A percentile compares a stretch with the other conserved stretches of the same genome.
These are phyloP conservation scores for Aspergillus indologenus DNA, from an alignment of 495 filamentous ascomycete species.

Conservation along the genomic window DNA sequence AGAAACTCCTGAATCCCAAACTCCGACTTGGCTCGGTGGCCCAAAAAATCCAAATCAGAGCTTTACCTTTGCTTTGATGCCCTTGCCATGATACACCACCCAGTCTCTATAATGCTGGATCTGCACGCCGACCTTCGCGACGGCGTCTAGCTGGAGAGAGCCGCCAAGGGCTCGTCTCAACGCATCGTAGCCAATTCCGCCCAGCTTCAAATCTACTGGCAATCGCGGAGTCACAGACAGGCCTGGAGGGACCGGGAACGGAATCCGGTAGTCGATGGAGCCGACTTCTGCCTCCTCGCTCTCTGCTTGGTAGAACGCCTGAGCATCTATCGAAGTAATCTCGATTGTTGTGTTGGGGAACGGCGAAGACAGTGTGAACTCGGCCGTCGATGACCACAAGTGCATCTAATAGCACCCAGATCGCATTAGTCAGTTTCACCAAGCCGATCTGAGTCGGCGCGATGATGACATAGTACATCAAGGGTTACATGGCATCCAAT, in stretches of 20 bases:
- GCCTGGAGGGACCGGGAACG: conserved; percentile 78
- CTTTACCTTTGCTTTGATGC: conserved; percentile 71
- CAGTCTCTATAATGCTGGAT: conserved; percentile 69
- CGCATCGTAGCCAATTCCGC: conserved; percentile 76
- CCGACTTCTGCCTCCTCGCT: conserved; percentile 74
- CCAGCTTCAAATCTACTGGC: conserved; percentile 75
- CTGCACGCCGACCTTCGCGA: conserved; percentile 65
- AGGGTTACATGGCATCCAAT: conserved; percentile 9
- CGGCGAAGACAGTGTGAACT: conserved; percentile 80
- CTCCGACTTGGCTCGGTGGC: neutral
- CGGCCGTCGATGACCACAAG: conserved; percentile 78
- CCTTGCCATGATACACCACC: conserved; percentile 66
- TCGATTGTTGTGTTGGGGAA: conserved; percentile 65
- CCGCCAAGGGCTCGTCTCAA: conserved; percentile 84
- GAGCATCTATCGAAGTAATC: conserved; percentile 76
- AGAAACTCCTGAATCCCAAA: neutral
- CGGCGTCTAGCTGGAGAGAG: conserved; percentile 70
- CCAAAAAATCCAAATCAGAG: conserved; percentile 37
- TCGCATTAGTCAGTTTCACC: conserved; percentile 17
- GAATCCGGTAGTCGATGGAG: conserved; percentile 65
- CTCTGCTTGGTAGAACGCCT: conserved; percentile 76
- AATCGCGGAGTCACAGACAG: conserved; percentile 64
- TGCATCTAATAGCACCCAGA: conserved; percentile 54
- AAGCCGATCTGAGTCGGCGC: conserved; percentile 1
- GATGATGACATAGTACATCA: conserved; percentile 4